Evolutionary conservation across 345 rosid species (phyloP), one percentile per base, ranked within the genome.

Genomic region (Gossypium stocksii): DNA sequence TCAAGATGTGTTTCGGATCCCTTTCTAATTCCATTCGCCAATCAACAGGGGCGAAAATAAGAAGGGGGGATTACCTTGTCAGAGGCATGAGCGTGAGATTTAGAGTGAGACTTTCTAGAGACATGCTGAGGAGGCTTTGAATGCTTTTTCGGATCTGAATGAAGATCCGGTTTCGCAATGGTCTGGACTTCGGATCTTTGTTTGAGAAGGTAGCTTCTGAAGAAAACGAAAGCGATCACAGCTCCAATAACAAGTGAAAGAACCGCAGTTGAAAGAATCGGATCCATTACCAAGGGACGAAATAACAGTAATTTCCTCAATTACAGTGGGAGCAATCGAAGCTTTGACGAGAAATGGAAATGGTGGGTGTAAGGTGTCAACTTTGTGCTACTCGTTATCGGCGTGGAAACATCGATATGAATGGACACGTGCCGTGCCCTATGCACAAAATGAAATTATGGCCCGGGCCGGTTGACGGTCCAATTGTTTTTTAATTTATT

Each of bases 141-240:
- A 17, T 86, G 84, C 74, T 87, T 89, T 77, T 81, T 86, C 78
- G 82, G 86, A 77, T 86, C 83, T 25, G 86, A 71, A 19, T 78
- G 91, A 79, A 85, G 86, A 79, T 86, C 97, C 73, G 94, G 78
- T 44, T 83, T 78, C 54, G 90, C 80, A 70, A 91, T 77, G 79
- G 98, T 85, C 74, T 87, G 85, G 65, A 93, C 82, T 78, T 95
- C 99, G 56, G 96, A 91, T 88, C 88, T 82, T 69, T 96, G 85
- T 80, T 91, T 84, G 79, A 76, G 81, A 73, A 90, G 88, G 86
- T 93, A 93, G 85, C 64, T 87, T 61, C 83, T 86, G 88, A 95
- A 85, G 97, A 95, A 95, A 66, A 89, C 0, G 57, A 88, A 76
- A 70, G 86, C 92, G 78, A 95, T 82, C 80, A 87, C 68, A 62